These are phyloP conservation scores for Picochlorum sp. DNA, from an alignment of 139 green algal species.

Conservation along the genomic window DNA sequence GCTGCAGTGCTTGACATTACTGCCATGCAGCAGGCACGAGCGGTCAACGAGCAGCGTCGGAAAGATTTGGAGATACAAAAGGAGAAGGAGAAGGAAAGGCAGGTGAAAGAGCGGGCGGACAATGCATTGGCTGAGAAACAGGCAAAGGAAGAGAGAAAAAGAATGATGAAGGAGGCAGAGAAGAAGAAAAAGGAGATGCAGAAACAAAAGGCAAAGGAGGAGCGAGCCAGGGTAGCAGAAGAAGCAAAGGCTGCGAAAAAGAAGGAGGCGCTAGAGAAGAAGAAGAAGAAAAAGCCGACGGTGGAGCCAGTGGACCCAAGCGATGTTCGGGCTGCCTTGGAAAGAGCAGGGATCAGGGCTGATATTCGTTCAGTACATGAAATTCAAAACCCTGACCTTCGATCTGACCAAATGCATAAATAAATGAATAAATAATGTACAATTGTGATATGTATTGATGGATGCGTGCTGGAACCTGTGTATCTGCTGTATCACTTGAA, in stretches of 20 bases:
- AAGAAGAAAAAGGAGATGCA: conserved; percentile 18
- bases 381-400: not conserved
- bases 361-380: not conserved
- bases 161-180: conserved; percentile 12
- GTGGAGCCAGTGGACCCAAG: not conserved
- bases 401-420: not conserved
- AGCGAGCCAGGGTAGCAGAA: conserved; percentile 5
- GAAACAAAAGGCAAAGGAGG: conserved; percentile 8
- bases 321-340: not conserved
- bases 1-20: conserved; percentile 10
- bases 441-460: not conserved
- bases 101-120: not conserved
- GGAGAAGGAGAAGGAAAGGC: not conserved
- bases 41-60: not conserved
- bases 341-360: not conserved
- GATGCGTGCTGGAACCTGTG: not conserved
- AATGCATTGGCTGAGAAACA: conserved; percentile 10
- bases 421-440: not conserved
- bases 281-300: not conserved
- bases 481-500: not conserved
- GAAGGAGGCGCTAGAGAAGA: not conserved
- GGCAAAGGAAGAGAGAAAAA: conserved; percentile 8
- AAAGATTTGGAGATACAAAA: conserved; percentile 4
- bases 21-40: not conserved
- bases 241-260: not conserved